phyloP scores from a whole-genome alignment of 768 basidiomycete genomes.

The Pholiota molesta region DNA sequence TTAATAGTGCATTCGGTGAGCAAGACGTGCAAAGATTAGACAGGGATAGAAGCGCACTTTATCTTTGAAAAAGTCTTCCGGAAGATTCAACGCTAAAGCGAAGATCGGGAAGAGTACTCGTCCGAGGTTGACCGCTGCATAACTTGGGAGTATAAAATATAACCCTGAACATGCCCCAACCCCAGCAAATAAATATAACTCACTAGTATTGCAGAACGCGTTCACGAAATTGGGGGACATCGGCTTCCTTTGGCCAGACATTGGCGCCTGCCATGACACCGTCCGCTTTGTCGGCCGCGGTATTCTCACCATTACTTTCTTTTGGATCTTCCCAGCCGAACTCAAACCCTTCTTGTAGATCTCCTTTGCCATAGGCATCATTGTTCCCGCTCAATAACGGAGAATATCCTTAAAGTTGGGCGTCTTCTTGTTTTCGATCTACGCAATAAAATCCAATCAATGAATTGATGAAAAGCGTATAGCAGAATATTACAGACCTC shows the following conservation, averaged over 20 bases:
- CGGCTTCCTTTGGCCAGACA: slow-evolving; percentile 67
- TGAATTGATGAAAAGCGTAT: not conserved
- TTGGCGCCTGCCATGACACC: slow-evolving; percentile 74
- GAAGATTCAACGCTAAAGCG: slow-evolving; percentile 77
- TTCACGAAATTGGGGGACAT: slow-evolving; percentile 58
- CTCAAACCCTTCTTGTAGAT: slow-evolving; percentile 91
- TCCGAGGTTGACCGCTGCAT: slow-evolving; percentile 47
- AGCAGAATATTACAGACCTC: slow-evolving; percentile 47
- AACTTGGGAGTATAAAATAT: slow-evolving; percentile 24
- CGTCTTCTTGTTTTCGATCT: slow-evolving; percentile 72
- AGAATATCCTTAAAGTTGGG: slow-evolving; percentile 77
- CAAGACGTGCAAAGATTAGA: not conserved
- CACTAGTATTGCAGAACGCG: slow-evolving; percentile 70
- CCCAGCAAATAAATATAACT: slow-evolving; percentile 29
- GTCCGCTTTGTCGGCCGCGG: slow-evolving; percentile 28
- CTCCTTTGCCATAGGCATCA: slow-evolving; percentile 76
- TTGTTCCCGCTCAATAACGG: slow-evolving; percentile 74
- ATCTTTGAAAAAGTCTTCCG: slow-evolving; percentile 78
- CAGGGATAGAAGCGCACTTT: slow-evolving; percentile 54
- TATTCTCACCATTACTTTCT: slow-evolving; percentile 25
- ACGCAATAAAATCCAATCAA: not conserved
- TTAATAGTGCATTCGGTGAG: not conserved
- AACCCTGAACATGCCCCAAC: not conserved
- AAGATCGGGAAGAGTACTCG: slow-evolving; percentile 81
- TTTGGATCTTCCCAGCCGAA: slow-evolving; percentile 67